phyloP scores from a whole-genome alignment of 768 basidiomycete species.

The Pseudohyphozyma bogoriensis region DNA sequence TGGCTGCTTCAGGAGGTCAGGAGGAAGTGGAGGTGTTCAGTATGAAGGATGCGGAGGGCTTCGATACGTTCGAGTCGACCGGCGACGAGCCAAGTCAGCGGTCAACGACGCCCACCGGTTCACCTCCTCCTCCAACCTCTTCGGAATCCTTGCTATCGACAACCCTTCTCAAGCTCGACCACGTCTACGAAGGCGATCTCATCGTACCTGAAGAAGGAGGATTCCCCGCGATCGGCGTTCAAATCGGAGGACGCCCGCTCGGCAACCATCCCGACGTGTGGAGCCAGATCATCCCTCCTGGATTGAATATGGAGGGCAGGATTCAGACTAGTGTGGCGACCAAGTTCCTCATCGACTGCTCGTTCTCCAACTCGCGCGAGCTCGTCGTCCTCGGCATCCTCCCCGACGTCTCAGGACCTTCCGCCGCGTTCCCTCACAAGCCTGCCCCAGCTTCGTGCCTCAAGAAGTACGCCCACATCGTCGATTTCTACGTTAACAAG shows the following conservation, averaged over 20 bases:
- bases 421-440: slow-evolving; percentile 14
- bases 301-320: slow-evolving; percentile 70
- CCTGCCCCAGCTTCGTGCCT: slow-evolving; percentile 11
- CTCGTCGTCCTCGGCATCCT: slow-evolving; percentile 66
- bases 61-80: slow-evolving; percentile 69
- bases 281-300: slow-evolving; percentile 63
- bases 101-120: background rate
- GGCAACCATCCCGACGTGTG: slow-evolving; percentile 54
- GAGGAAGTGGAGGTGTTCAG: slow-evolving; percentile 1
- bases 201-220: slow-evolving; percentile 48
- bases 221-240: slow-evolving; percentile 54
- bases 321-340: slow-evolving; percentile 65
- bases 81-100: background rate
- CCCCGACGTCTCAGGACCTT: slow-evolving; percentile 48
- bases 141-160: no score
- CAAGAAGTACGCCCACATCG: slow-evolving; percentile 23
- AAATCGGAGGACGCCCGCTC: slow-evolving; percentile 64
- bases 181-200: slow-evolving; percentile 29
- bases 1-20: no score
- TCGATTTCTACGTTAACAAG: slow-evolving; percentile 20
- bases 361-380: slow-evolving; percentile 67
- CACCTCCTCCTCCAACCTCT: background rate
- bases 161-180: slow-evolving; percentile 11
- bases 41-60: slow-evolving; percentile 46
- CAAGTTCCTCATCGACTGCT: slow-evolving; percentile 66